Base-by-base conservation (phyloP, 176 grass and related monocot genomes). In the Alloteropsis semialata region DNA sequence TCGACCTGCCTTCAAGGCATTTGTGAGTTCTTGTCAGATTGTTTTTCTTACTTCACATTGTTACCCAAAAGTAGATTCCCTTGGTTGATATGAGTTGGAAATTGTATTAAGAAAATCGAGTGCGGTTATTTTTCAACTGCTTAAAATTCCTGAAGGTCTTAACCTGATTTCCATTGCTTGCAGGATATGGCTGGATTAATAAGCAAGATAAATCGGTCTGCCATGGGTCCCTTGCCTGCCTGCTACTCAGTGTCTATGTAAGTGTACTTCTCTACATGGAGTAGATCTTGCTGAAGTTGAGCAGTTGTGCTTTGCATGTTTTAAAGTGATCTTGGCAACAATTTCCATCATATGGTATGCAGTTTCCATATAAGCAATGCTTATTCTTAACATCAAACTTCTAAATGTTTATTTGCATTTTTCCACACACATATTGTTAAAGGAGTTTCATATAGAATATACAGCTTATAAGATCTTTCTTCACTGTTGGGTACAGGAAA, bases 161-260 rank as follows among this genome's bases (percentile, higher is more conserved):
- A 89, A 89, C 66, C 51, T 1, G 8, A 76, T 56, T 59, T 76
- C 29, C 15, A 61, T 69, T 78, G 54, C 71, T 77, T 99, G 74
- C 82, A 99, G 96, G 96, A 99, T 88, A 99, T 99, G 96, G 96
- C 89, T 80, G 96, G 93, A 90, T 84, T 99, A 54, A 96, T 99
- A 90, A 96, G 91, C 66, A 99, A 99, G 85, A 99, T 99, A 83
- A 99, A 99, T 76, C 82, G 89, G 61, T 94, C 96, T 14, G 91
- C 89, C 32, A 99, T 99, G 59, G 93, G 93, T 60, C 96, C 96
- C 63, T 74, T 99, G 76, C 96, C 96, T 54, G 24, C 91, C 55
- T 94, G 89, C 83, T 99, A 99, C 81, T 99, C 96, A 38, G 49
- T 90, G 63, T 90, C 93, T 53, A 81, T 99, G 96, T 99, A 90